Evolutionary conservation across 1,139 yeast species (phyloP).

Genomic region (Lodderomyces theae): DNA sequence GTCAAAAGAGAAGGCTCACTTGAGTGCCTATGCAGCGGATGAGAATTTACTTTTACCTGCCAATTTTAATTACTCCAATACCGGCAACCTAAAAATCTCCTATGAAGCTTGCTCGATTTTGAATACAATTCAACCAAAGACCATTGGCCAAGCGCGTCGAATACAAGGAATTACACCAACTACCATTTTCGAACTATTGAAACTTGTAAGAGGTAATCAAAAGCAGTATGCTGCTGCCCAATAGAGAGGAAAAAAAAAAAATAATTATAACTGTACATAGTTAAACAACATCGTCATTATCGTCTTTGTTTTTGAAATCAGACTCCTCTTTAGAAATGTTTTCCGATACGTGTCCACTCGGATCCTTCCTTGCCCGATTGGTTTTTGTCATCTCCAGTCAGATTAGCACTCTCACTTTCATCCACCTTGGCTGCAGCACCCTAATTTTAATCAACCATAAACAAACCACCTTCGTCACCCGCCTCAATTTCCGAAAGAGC

Average conservation of each 20-base stretch:
- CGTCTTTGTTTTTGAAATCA: not conserved
- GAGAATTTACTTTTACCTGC: constrained; percentile 69
- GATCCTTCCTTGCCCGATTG: not conserved
- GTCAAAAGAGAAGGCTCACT: constrained; percentile 64
- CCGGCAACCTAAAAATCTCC: constrained; percentile 52
- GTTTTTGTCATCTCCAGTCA: not conserved
- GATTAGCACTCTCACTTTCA: not conserved
- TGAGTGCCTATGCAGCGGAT: constrained; percentile 79
- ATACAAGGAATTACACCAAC: constrained; percentile 95
- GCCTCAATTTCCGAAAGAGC: constrained; percentile 3
- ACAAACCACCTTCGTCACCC: constrained; percentile 4
- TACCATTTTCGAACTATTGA: constrained; percentile 66
- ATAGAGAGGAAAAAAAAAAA: not conserved
- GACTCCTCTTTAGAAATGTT: not conserved
- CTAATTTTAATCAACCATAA: not conserved
- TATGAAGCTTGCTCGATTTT: constrained; percentile 71
- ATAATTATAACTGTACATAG: not conserved
- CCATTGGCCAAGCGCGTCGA: constrained; percentile 92
- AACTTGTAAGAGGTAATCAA: constrained; percentile 30
- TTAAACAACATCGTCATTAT: constrained; percentile 1
- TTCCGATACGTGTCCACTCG: not conserved
- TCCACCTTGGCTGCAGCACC: not conserved
- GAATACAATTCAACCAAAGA: constrained; percentile 76
- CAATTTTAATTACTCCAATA: constrained; percentile 56
- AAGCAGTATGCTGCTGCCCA: not conserved